Evolutionary conservation across 225 moss, liverwort and hornwort species (phyloP), one percentile per base, ranked within the genome.

Genomic region (Polytrichum commune): DNA sequence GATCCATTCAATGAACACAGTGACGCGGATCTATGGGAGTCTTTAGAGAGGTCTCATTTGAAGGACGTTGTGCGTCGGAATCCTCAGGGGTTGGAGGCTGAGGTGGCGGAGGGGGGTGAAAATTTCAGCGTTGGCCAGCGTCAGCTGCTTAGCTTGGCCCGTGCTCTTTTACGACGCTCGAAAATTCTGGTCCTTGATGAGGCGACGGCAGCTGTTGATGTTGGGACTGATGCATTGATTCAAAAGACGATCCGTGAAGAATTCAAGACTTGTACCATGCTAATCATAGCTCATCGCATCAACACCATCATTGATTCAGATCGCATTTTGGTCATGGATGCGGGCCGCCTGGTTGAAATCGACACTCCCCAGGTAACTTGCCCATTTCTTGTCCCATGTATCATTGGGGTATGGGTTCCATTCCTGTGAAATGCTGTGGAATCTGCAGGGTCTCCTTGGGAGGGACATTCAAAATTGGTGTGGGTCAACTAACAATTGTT

Each of bases 241-340:
- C 92, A 92, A 64, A 92, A 88, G 71, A 90, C 90, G 5, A 92
- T 92, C 10, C 84, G 92, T 57, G 88, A 88, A 68, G 92, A 90
- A 58, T 92, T 90, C 54, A 90, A 90, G 71, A 77, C 80, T 5
- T 92, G 92, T 58, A 92, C 92, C 23, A 90, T 92, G 90, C 84
- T 92, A 65, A 90, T 88, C 33, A 92, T 92, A 63, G 92, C 92
- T 4, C 92, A 92, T 71, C 82, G 92, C 54, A 76, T 92, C 76
- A 90, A 92, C 29, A 92, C 92, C 24, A 92, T 92, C 16, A 92
- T 92, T 70, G 92, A 92, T 55, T 86, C 90, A 46, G 92, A 92
- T 61, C 88, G 86, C 8, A 88, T 92, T 7, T 23, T 90, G 74
- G 92, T 92, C 16, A 80, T 92, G 73, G 92, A 90, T 67, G 80